Conservation (phyloP, 2,329 filamentous ascomycete genomes). For the Trematosphaeria pertusa region DNA sequence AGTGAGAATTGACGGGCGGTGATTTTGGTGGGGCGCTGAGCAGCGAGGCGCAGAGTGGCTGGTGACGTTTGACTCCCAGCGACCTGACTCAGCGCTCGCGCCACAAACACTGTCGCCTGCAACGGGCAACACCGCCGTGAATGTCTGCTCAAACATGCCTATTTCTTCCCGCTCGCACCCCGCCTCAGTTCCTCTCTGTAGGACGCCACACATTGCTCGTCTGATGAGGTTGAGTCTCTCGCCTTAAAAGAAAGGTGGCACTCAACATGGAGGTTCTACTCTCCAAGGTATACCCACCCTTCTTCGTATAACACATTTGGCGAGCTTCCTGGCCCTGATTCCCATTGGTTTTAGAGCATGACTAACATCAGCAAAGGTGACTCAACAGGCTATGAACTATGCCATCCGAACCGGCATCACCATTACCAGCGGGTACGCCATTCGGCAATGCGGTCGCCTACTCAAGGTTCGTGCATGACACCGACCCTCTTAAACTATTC, state of each 20-base stretch:
- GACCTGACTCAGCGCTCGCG: no score
- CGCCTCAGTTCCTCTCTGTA: background rate
- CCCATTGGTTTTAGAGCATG: background rate
- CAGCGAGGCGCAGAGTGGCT: slow-evolving; percentile 12
- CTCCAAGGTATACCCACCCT: slow-evolving; percentile 65
- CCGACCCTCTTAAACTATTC: slow-evolving; percentile 1
- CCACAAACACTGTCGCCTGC: slow-evolving; percentile 19
- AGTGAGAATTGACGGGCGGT: slow-evolving; percentile 20
- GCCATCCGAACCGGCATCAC: slow-evolving; percentile 85
- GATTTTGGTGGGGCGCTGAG: slow-evolving; percentile 19
- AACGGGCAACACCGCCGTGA: slow-evolving; percentile 5
- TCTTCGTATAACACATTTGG: no score
- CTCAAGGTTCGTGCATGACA: slow-evolving; percentile 63
- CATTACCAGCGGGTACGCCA: slow-evolving; percentile 84
- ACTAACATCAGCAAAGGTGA: slow-evolving; percentile 57
- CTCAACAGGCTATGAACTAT: slow-evolving; percentile 87
- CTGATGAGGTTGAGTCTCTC: no score
- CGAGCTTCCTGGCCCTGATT: no score
- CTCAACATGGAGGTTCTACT: slow-evolving; percentile 74
- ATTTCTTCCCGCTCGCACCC: slow-evolving; percentile 5
- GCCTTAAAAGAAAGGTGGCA: no score
- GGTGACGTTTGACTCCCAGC: slow-evolving; percentile 17
- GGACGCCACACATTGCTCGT: background rate
- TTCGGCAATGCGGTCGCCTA: slow-evolving; percentile 79
- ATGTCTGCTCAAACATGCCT: background rate